Conservation (phyloP, 441 rosid genomes). For the Daphne laureola region DNA sequence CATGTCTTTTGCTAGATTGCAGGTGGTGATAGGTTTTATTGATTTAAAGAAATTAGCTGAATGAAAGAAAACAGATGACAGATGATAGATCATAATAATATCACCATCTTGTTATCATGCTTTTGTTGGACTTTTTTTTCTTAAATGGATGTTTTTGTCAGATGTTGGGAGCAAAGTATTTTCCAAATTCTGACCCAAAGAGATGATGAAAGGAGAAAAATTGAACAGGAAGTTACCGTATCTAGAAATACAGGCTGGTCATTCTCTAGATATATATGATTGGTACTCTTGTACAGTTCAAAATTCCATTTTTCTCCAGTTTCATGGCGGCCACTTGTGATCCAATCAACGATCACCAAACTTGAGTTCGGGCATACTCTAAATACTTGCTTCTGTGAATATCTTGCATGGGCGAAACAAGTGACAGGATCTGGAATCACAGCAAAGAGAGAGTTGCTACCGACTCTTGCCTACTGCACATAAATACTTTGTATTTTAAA, state of each 20-base stretch:
- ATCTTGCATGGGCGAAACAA: slow-evolving; percentile 84
- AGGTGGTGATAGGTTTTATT: too few species aligned
- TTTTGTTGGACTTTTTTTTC: too few species aligned
- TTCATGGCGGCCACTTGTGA: slow-evolving; percentile 90
- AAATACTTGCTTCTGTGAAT: slow-evolving; percentile 79
- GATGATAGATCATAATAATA: too few species aligned
- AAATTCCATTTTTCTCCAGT: slow-evolving; percentile 95
- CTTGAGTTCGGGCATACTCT: slow-evolving; percentile 55
- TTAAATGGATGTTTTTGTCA: too few species aligned
- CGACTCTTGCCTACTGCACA: slow-evolving; percentile 71
- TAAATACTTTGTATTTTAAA: too few species aligned
- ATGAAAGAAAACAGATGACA: too few species aligned
- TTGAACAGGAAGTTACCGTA: slow-evolving; percentile 33
- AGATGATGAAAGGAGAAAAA: background rate
- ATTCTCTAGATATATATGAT: slow-evolving; percentile 52
- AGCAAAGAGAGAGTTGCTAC: slow-evolving; percentile 58
- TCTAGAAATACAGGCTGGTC: slow-evolving; percentile 75
- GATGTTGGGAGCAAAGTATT: too few species aligned
- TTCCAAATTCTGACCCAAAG: background rate
- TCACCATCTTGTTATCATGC: too few species aligned
- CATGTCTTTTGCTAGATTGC: too few species aligned
- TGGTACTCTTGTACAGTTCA: slow-evolving; percentile 74
- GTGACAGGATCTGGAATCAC: slow-evolving; percentile 93
- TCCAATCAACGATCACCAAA: slow-evolving; percentile 84
- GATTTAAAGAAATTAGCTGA: too few species aligned